Base-by-base conservation (phyloP, 805 yeast species). In the Spathaspora gorwiae region DNA sequence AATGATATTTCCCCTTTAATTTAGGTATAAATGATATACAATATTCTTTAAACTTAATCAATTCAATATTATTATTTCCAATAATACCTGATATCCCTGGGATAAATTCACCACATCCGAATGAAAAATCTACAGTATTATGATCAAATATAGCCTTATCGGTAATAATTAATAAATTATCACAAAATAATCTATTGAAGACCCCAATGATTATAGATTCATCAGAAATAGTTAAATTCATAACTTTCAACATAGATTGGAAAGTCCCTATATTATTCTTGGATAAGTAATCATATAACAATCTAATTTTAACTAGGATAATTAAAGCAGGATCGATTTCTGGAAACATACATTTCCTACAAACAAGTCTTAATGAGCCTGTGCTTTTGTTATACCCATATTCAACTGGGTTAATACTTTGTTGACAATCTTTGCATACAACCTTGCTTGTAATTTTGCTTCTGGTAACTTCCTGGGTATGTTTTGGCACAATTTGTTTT, bases 251-350 rank as follows among this genome's bases (percentile, higher is more conserved):
- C 55, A 40, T 49, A 31, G 39, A 34, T 46, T 35, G 27, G 55
- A 26, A 35, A 53, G 43, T 27, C 53, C 43, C 72, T 41, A 57
- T 43, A 24, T 49, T 53, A 13, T 40, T 45, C 26, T 54, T 54
- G 1, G 49, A 48, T 13, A 66, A 39, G 10, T 57, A 50, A 37
- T 62, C 53, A 53, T 56, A 67, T 14, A 68, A 49, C 43, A 62
- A 66, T 47, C 79, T 62, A 2, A 61, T 36, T 42, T 66, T 57
- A 64, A 70, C 59, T 30, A 73, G 47, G 12, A 62, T 52, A 26
- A 51, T 43, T 37, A 68, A 52, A 24, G 56, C 52, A 2, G 47
- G 26, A 30, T 19, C 57, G 29, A 26, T 52, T 47, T 24, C 61
- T 46, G 44, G 73, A 38, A 39, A 62, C 43, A 44, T 67, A 67